Conservation (phyloP, 2,329 filamentous ascomycete genomes). For the Aspergillus arachidicola region DNA sequence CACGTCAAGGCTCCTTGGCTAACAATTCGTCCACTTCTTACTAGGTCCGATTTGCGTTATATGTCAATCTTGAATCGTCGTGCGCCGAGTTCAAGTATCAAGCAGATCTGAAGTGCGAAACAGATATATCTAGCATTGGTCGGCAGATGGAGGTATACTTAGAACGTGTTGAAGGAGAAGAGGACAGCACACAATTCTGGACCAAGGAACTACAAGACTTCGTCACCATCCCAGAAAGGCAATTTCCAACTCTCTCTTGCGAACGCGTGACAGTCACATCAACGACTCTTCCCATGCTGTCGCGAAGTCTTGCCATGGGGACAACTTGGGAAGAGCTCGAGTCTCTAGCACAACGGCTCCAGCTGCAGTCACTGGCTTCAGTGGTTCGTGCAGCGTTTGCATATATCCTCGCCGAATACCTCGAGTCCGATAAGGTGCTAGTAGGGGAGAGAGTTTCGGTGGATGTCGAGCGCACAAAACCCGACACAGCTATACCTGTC, state of each 20-base stretch:
- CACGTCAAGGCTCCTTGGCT: too few relatives aligned
- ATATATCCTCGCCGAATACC: conserved; percentile 13
- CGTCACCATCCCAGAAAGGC: background rate
- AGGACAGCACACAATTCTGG: background rate
- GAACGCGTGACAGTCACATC: background rate
- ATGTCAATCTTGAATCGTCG: background rate
- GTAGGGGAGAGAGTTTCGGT: background rate
- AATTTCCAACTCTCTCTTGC: background rate
- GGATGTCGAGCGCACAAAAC: too few relatives aligned
- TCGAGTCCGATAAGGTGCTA: conserved; percentile 12
- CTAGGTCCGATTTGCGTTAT: background rate
- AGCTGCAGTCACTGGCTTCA: background rate
- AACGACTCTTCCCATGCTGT: background rate
- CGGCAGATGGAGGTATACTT: background rate
- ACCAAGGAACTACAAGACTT: background rate
- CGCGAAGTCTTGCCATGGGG: background rate
- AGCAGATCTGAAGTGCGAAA: too few relatives aligned
- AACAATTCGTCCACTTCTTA: too few relatives aligned
- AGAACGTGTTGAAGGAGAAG: background rate
- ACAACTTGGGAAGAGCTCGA: background rate
- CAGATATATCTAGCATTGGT: background rate
- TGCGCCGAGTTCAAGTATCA: background rate
- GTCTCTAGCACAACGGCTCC: background rate
- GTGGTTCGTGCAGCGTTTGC: conserved; percentile 14
- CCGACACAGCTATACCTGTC: background rate